phyloP scores from a whole-genome alignment of 495 filamentous ascomycete genomes.

The Podospora pseudocomata region DNA sequence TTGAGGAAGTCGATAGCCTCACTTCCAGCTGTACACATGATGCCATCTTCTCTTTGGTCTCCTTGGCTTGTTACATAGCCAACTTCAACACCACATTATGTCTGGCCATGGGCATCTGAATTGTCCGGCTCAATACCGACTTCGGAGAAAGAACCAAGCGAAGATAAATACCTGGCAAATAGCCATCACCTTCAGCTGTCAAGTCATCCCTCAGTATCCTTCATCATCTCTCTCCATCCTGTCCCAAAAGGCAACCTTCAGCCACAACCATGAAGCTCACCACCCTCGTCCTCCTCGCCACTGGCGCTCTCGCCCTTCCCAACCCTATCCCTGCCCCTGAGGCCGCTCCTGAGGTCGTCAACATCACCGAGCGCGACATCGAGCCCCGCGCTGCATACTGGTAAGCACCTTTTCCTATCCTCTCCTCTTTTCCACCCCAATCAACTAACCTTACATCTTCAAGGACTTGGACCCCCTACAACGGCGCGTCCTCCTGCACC shows the following conservation, averaged over 20 bases:
- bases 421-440: too few species aligned
- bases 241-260: too few species aligned
- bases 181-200: background rate
- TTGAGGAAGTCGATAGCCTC: too few species aligned
- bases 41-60: background rate
- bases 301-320: background rate
- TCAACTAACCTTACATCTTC: too few species aligned
- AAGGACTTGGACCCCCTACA: background rate
- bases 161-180: background rate
- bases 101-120: background rate
- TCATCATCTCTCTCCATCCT: background rate
- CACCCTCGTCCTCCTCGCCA: background rate
- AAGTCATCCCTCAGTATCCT: background rate
- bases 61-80: background rate
- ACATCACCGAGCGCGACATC: background rate
- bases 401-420: too few species aligned
- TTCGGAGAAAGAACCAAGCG: background rate
- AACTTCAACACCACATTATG: background rate
- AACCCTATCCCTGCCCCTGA: background rate
- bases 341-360: background rate
- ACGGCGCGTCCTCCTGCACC: background rate
- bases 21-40: background rate
- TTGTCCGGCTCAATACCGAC: background rate
- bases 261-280: background rate
- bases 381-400: too few species aligned